A percentile compares a stretch with the other conserved stretches of the same genome.
These are phyloP conservation scores for Pleurotus ostreatus DNA, from an alignment of 768 basidiomycete species.

Conservation along the genomic window DNA sequence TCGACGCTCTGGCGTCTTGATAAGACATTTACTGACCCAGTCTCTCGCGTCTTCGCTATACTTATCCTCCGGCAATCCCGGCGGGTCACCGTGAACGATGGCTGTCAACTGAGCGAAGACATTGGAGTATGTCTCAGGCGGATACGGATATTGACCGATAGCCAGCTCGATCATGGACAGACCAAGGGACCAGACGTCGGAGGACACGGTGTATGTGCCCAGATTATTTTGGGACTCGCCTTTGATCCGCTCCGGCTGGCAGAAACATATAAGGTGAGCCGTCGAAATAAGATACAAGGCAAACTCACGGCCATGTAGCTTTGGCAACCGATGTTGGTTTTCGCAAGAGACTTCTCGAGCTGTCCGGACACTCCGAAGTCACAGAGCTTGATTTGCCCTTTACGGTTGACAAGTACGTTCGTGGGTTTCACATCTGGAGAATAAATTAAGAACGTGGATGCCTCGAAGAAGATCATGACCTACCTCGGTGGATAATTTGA, in stretches of 20 bases:
- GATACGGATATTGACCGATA: conserved; percentile 89
- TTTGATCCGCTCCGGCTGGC: conserved; percentile 91
- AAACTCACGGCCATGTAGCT: conserved; percentile 92
- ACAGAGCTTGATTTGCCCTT: conserved; percentile 90
- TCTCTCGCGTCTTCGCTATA: conserved; percentile 71
- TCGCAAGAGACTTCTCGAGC: conserved; percentile 91
- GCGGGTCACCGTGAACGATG: conserved; percentile 93
- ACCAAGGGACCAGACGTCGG: conserved; percentile 97
- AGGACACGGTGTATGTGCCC: conserved; percentile 91
- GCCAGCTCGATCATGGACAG: conserved; percentile 92
- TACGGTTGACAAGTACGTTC: conserved; percentile 85
- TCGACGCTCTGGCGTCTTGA: conserved; percentile 74
- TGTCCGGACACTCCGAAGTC: conserved; percentile 99
- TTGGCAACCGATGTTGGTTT: conserved; percentile 98
- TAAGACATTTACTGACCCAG: conserved; percentile 77
- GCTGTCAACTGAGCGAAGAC: conserved; percentile 96
- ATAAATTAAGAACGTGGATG: neutral
- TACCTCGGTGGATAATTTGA: conserved; percentile 67
- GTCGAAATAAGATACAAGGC: neutral
- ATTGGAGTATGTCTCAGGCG: conserved; percentile 95
- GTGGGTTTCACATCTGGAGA: conserved; percentile 85
- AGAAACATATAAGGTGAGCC: neutral
- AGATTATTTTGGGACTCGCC: conserved; percentile 86
- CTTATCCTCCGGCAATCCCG: conserved; percentile 69
- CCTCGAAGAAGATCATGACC: conserved; percentile 4